These are phyloP conservation scores for Daldinia sp. DNA, from an alignment of 2,329 filamentous ascomycete species.

Conservation along the genomic window DNA sequence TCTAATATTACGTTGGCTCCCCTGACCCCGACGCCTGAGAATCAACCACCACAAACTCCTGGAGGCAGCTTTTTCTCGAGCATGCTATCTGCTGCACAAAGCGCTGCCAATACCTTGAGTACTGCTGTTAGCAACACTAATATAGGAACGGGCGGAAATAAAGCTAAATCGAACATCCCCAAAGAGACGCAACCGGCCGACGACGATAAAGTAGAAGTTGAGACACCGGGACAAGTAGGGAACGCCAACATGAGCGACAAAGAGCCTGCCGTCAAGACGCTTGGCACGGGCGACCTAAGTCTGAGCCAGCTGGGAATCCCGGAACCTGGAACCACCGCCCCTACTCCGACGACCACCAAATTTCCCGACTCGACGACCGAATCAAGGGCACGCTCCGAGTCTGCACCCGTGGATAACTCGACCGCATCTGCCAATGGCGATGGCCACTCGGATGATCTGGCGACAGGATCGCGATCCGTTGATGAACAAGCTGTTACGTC, in stretches of 20 bases:
- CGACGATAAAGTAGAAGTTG: constrained; percentile 54
- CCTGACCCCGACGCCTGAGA: constrained; percentile 79
- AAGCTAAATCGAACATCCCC: constrained; percentile 48
- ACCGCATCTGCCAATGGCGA: constrained; percentile 46
- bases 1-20: constrained; percentile 78
- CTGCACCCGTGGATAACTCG: constrained; percentile 60
- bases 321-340: constrained; percentile 62
- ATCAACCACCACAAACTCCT: constrained; percentile 59
- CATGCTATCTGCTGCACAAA: constrained; percentile 91
- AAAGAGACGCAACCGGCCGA: constrained; percentile 47
- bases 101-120: constrained; percentile 79
- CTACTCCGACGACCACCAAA: constrained; percentile 65
- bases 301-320: constrained; percentile 86
- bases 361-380: constrained; percentile 59
- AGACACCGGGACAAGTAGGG: constrained; percentile 54
- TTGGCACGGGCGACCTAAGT: constrained; percentile 88
- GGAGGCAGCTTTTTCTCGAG: constrained; percentile 88
- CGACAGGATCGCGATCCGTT: constrained; percentile 56
- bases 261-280: constrained; percentile 83
- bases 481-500: constrained; percentile 62
- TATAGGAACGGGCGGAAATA: constrained; percentile 61
- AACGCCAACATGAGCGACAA: constrained; percentile 61
- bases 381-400: constrained; percentile 62
- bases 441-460: constrained; percentile 50
- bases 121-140: constrained; percentile 76